These are phyloP conservation scores for Parascedosporium putredinis DNA, from an alignment of 2,329 filamentous ascomycete genomes.

Conservation along the genomic window DNA sequence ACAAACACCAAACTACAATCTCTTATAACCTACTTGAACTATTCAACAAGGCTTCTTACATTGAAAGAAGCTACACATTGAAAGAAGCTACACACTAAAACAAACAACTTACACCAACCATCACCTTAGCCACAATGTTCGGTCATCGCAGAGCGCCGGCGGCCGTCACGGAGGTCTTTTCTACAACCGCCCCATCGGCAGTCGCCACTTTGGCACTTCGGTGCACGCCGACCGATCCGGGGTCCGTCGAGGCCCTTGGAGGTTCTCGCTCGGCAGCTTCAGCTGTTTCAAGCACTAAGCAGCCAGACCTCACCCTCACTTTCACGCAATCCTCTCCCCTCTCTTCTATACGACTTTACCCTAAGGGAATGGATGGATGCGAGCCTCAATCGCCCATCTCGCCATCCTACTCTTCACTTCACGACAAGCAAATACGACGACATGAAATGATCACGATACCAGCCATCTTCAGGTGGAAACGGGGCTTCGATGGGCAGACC, in stretches of 20 bases:
- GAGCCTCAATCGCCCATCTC: too few relatives aligned
- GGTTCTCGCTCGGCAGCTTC: slow-evolving; percentile 38
- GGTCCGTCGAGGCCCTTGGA: slow-evolving; percentile 38
- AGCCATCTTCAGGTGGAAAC: too few relatives aligned
- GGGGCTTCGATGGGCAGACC: too few relatives aligned
- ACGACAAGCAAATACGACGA: too few relatives aligned
- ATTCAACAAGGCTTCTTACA: neutral
- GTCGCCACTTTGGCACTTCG: slow-evolving; percentile 39
- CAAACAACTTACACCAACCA: slow-evolving; percentile 3
- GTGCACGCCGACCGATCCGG: slow-evolving; percentile 34
- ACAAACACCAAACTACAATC: too few relatives aligned
- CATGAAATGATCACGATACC: too few relatives aligned
- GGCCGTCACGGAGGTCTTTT: slow-evolving; percentile 24
- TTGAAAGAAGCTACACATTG: neutral
- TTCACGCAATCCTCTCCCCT: too few relatives aligned
- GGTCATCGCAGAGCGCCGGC: neutral
- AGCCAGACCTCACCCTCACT: too few relatives aligned
- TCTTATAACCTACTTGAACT: too few relatives aligned
- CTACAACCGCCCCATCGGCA: slow-evolving; percentile 35
- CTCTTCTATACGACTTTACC: too few relatives aligned
- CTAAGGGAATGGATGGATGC: too few relatives aligned
- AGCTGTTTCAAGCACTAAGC: slow-evolving; percentile 34
- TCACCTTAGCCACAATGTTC: slow-evolving; percentile 21
- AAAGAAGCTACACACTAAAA: neutral
- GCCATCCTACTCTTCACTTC: too few relatives aligned